These are phyloP conservation scores for Mixia osmundae DNA, from an alignment of 1,284 basidiomycete species.

Conservation along the genomic window DNA sequence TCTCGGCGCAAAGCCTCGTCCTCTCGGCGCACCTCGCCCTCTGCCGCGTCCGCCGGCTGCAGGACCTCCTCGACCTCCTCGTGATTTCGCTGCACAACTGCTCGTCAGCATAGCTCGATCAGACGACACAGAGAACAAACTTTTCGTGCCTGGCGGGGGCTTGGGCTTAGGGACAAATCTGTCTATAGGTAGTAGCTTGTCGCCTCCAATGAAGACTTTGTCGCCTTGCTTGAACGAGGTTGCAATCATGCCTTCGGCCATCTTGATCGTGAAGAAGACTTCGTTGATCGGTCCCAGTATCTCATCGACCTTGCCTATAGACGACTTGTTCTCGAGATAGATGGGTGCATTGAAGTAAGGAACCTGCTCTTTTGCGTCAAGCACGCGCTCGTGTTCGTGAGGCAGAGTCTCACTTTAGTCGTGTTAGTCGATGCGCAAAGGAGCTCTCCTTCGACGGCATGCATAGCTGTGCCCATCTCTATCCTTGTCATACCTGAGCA, in stretches of 20 bases:
- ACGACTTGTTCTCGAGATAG: conserved; percentile 92
- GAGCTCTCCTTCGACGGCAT: conserved; percentile 97
- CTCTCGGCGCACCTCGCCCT: conserved; percentile 12
- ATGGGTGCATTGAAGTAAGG: conserved; percentile 99
- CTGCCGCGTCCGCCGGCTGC: conserved; percentile 7
- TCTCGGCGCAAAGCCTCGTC: no score
- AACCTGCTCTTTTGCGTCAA: conserved; percentile 24
- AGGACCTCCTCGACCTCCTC: conserved; percentile 14
- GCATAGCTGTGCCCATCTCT: conserved; percentile 43
- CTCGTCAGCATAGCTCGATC: conserved; percentile 19
- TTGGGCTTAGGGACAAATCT: conserved; percentile 96
- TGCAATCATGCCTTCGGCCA: conserved; percentile 88
- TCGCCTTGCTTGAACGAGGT: conserved; percentile 90
- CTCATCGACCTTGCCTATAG: conserved; percentile 86
- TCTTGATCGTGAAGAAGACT: conserved; percentile 95
- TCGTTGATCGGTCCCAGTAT: conserved; percentile 96
- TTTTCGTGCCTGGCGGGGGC: conserved; percentile 34
- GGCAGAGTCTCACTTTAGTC: conserved; percentile 34
- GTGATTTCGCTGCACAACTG: conserved; percentile 18
- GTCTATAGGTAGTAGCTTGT: conserved; percentile 90
- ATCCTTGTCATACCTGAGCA: not conserved
- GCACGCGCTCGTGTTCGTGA: not conserved
- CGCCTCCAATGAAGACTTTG: conserved; percentile 88
- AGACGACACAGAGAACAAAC: conserved; percentile 27
- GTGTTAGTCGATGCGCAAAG: conserved; percentile 63